These are phyloP conservation scores for Macrolepiota dolichaula DNA, from an alignment of 768 basidiomycete species.

Conservation along the genomic window DNA sequence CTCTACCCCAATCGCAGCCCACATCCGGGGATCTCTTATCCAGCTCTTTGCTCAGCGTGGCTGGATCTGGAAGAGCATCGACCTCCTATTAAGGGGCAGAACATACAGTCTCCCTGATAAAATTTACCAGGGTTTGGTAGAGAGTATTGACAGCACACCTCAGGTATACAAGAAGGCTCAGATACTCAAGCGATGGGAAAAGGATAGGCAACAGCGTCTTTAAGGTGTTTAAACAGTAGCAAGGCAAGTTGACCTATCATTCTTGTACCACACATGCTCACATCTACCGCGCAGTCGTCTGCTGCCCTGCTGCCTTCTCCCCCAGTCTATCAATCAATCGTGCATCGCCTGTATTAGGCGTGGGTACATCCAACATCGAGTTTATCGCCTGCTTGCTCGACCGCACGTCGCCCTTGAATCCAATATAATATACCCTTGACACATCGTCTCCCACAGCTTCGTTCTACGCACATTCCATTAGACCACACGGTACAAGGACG, in stretches of 20 bases:
- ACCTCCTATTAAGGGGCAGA: not conserved
- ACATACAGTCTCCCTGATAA: not conserved
- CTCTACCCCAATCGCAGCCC: not conserved
- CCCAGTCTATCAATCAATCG: conserved; percentile 55
- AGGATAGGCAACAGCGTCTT: not conserved
- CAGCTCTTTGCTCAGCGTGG: not conserved
- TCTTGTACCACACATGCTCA: not conserved
- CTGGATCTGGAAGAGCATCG: not conserved
- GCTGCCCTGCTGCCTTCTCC: conserved; percentile 55
- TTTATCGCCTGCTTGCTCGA: conserved; percentile 54
- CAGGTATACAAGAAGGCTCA: not conserved
- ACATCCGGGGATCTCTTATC: not conserved
- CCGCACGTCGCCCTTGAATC: conserved; percentile 75
- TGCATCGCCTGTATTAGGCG: conserved; percentile 79
- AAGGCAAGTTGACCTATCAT: not conserved
- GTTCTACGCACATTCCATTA: conserved; percentile 35
- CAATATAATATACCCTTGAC: conserved; percentile 73
- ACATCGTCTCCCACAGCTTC: conserved; percentile 63
- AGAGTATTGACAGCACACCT: not conserved
- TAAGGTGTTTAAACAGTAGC: not conserved
- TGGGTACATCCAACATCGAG: conserved; percentile 68
- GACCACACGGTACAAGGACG: not conserved
- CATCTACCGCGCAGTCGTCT: conserved; percentile 55
- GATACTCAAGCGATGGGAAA: conserved; percentile 4
- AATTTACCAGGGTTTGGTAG: not conserved